A percentile compares a stretch with the other conserved stretches of the same genome.
Conservation (phyloP, 140 eudicot species). For the Stevia rebaudiana region DNA sequence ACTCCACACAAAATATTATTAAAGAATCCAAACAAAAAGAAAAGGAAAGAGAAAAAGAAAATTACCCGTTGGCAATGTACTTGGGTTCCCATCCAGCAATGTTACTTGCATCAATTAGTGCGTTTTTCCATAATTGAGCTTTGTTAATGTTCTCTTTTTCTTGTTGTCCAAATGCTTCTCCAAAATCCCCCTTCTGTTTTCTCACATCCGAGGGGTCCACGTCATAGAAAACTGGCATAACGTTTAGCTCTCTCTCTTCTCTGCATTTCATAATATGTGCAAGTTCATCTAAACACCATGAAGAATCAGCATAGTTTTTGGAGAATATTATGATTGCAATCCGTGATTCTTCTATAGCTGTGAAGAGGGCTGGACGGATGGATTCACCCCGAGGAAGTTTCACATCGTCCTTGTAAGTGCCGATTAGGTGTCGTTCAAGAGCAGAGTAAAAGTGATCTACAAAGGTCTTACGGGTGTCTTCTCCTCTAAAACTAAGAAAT, state of each 20-base stretch:
- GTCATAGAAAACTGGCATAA: conserved; percentile 12
- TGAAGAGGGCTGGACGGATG: background rate
- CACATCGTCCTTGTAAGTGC: background rate
- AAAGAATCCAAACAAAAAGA: background rate
- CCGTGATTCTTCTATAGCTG: background rate
- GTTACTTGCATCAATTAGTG: background rate
- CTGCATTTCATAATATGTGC: background rate
- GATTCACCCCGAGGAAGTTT: conserved; percentile 2
- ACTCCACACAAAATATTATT: background rate
- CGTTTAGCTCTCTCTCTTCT: background rate
- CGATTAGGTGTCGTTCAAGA: background rate
- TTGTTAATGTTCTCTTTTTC: background rate
- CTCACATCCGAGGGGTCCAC: conserved; percentile 11
- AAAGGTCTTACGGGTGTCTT: conserved; percentile 2
- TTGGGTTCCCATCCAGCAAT: conserved; percentile 20
- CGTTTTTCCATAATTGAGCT: conserved; percentile 15
- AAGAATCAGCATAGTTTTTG: background rate
- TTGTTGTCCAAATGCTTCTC: background rate
- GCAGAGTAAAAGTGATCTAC: background rate
- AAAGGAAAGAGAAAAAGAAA: background rate
- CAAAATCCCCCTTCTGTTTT: background rate
- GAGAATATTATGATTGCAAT: background rate
- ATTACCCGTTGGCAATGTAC: background rate
- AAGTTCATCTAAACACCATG: conserved; percentile 2
- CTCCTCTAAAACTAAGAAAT: background rate